Evolutionary conservation across 495 filamentous ascomycete genomes (phyloP).

Genomic region (Pseudoneurospora amorphoporcata): DNA sequence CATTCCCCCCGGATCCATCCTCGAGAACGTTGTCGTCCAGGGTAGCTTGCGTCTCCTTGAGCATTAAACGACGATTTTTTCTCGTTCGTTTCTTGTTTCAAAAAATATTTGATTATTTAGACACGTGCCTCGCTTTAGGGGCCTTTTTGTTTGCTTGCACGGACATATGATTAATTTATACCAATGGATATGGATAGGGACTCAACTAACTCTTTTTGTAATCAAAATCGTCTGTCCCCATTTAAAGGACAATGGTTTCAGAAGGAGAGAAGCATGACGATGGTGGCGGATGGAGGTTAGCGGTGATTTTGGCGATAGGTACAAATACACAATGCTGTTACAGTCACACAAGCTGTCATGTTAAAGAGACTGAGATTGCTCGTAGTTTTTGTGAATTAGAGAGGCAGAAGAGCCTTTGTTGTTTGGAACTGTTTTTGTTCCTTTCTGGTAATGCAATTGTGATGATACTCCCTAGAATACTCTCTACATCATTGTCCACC

Average conservation of each 20-base stretch:
- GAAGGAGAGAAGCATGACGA: not conserved
- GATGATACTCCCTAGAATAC: too few relatives aligned
- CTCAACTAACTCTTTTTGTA: not conserved
- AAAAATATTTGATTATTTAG: not conserved
- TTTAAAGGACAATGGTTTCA: not conserved
- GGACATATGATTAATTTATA: not conserved
- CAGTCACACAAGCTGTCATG: not conserved
- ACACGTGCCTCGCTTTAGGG: not conserved
- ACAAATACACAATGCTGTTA: not conserved
- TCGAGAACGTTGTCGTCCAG: constrained; percentile 99
- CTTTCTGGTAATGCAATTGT: not conserved
- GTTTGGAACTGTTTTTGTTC: not conserved
- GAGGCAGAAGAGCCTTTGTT: not conserved
- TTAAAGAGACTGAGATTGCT: not conserved
- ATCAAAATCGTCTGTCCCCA: not conserved
- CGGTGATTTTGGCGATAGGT: not conserved
- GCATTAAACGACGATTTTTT: constrained; percentile 49
- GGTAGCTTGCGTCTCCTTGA: constrained; percentile 90
- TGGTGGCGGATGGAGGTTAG: not conserved
- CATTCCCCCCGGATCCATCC: constrained; percentile 86
- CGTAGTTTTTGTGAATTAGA: not conserved
- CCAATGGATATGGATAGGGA: not conserved
- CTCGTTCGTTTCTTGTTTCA: not conserved
- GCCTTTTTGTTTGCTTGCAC: not conserved
- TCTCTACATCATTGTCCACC: not conserved